Evolutionary conservation across 2,329 filamentous ascomycete genomes (phyloP), one percentile per base, ranked within the genome.

Genomic region (Venturia nashicola): DNA sequence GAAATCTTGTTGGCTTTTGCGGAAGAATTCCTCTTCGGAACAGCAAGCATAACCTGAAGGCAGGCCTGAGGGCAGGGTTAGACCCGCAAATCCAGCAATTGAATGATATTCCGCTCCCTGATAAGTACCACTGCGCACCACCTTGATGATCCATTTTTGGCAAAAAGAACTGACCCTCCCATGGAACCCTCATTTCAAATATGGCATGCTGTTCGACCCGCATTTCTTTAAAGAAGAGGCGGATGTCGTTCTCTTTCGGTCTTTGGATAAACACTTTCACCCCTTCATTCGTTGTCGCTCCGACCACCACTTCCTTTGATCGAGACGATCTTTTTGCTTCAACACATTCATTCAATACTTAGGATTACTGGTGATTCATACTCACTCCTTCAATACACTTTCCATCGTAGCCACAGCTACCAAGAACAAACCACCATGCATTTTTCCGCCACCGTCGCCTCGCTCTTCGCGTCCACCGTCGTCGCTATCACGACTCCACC

Each of bases 401-500:
- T 34, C 5, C 23, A 16, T 42, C 34, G 20, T 59, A 34, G n/a
- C 57, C 14, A 42, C 34, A 60, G 39, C 42, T 44, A 27, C 36
- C 11, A 40, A 18, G n/a, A n/a, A 42, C 9, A 9, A 0, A n/a
- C 6, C 51, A 60, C 3, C 34, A 60, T 60, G 59, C 59, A n/a
- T 23, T 60, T 32, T 27, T 42, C n/a, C 43, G 42, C 63, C 20
- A 32, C 27, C 62, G 44, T 64, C 36, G n/a, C 36, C 32, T 57
- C 51, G 16, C 48, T 61, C 36, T 54, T 64, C 36, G 61, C 65
- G 5, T 65, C 63, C 14, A 62, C 69, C 16, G 73, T 71, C 27
- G 70, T 72, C 46, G 70, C 70, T 55, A 74, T 79, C 54, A 80
- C 77, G 8, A 72, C 75, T 32, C 71, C 80, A 18, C 83, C 82